These are phyloP conservation scores for Globisporangium perplexum DNA, from an alignment of 352 stramenopile genomes.

Conservation along the genomic window DNA sequence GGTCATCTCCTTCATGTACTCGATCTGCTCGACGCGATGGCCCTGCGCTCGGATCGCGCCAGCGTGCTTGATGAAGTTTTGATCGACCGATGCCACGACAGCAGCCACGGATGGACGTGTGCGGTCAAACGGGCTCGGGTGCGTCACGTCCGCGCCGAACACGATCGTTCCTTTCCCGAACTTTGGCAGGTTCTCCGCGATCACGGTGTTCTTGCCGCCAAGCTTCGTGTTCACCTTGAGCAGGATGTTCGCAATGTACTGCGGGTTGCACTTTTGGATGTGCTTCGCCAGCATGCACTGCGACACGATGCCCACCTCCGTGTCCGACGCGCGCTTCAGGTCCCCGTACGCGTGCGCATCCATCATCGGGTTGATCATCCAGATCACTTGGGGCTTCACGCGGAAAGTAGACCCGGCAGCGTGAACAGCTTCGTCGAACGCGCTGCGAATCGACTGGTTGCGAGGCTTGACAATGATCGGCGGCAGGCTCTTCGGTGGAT, in stretches of 20 bases:
- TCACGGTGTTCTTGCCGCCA: conserved; percentile 54
- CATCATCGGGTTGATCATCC: conserved; percentile 44
- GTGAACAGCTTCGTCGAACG: conserved; percentile 37
- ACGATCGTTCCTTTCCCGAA: conserved; percentile 64
- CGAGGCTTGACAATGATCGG: conserved; percentile 39
- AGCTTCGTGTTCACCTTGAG: conserved; percentile 82
- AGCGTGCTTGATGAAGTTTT: conserved; percentile 62
- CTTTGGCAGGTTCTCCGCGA: conserved; percentile 34
- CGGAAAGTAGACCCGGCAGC: conserved; percentile 25
- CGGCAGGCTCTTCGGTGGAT: conserved; percentile 20
- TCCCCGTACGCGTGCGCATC: conserved; percentile 53
- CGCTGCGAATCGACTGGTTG: conserved; percentile 23
- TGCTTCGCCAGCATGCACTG: conserved; percentile 78
- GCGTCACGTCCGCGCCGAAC: conserved; percentile 81
- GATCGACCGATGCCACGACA: conserved; percentile 75
- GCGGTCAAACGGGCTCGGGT: conserved; percentile 67
- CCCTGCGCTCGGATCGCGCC: conserved; percentile 64
- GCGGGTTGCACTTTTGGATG: conserved; percentile 42
- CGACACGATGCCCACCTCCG: conserved; percentile 59
- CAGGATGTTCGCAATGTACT: conserved; percentile 74
- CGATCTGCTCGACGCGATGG: conserved; percentile 75
- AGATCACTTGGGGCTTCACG: conserved; percentile 36
- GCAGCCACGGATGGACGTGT: conserved; percentile 74
- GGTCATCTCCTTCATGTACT: conserved; percentile 56
- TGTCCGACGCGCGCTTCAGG: conserved; percentile 74